Percentiles rank a stretch among this genome's conserved stretches.
Conservation (phyloP, 2,329 filamentous ascomycete species). For the Pezicula radicicola region DNA sequence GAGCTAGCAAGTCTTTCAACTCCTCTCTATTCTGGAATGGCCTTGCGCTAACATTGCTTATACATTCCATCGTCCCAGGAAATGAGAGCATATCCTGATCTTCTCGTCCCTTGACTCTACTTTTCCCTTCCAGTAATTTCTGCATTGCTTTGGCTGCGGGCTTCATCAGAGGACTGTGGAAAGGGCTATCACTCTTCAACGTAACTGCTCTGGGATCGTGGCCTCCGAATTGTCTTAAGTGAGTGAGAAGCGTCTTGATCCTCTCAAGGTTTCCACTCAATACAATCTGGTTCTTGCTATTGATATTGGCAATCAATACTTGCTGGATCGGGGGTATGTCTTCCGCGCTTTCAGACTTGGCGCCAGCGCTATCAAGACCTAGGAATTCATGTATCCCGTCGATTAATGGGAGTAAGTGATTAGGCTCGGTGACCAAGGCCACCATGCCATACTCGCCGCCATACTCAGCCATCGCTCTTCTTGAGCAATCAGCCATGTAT, state of each 20-base stretch:
- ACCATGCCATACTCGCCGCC: slow-evolving; percentile 93
- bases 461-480: slow-evolving; percentile 59
- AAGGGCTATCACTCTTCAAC: slow-evolving; percentile 83
- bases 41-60: slow-evolving; percentile 81
- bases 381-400: slow-evolving; percentile 77
- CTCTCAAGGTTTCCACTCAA: slow-evolving; percentile 81
- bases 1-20: slow-evolving; percentile 73
- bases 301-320: slow-evolving; percentile 89
- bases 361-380: slow-evolving; percentile 61
- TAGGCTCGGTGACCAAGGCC: slow-evolving; percentile 82
- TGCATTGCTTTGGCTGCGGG: slow-evolving; percentile 76
- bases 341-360: slow-evolving; percentile 64
- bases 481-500: slow-evolving; percentile 77
- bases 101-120: slow-evolving; percentile 48
- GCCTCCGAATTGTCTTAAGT: slow-evolving; percentile 84
- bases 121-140: slow-evolving; percentile 59
- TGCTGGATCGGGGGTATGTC: slow-evolving; percentile 76
- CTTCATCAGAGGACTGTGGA: slow-evolving; percentile 89
- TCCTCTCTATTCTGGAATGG: slow-evolving; percentile 73
- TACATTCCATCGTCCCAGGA: slow-evolving; percentile 70
- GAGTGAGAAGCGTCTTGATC: slow-evolving; percentile 78
- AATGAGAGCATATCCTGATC: slow-evolving; percentile 68
- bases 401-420: slow-evolving; percentile 68
- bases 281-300: slow-evolving; percentile 95
- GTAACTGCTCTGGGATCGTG: slow-evolving; percentile 87